Evolutionary conservation across 202 grass and related monocot genomes (phyloP), one percentile per base, ranked within the genome.

Genomic region (Zoysia matrella): DNA sequence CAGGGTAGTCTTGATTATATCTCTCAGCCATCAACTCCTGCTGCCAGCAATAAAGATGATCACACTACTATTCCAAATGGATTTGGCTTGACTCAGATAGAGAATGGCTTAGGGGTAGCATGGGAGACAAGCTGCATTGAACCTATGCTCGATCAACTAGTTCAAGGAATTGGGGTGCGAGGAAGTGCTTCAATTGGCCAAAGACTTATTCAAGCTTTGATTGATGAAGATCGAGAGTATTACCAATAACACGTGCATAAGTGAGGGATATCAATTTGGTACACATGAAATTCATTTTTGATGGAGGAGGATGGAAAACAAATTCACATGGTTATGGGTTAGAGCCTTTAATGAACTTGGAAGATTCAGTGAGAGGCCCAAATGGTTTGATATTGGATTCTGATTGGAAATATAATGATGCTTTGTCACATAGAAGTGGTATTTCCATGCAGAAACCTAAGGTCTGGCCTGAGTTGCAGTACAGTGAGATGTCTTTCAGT

Each of bases 181-280:
- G 85, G 73, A 70, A 81, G 78, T 16, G 76, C 88, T 83, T 94
- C 94, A 66, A 83, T 97, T 82, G 91, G 94, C 53, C 92, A 97
- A 90, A 89, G 87, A 75, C 90, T 97, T 81, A 86, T 97, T 88
- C 93, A 93, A 81, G 90, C 92, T 81, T 90, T 94, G 66, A 92
- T 97, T n/a, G 89, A 90, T 77, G 92, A 94, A 89, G 94, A 97
- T 77, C 58, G 92, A 94, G 66, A 88, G 74, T 89, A 81, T 90
- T 49, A 63, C 86, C 68, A 88, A 84, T 47, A 80, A 76, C 8
- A 78, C 63, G 79, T 88, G 81, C 42, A 76, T 18, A 67, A 88
- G 69, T 9, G 89, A 94, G 69, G 78, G 68, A 64, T 84, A 83
- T 76, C 83, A 84, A 76, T 89, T 86, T 36, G 90, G 92, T 80